These are phyloP conservation scores for Ogataea siamensis DNA, from an alignment of 805 yeast species.

Conservation along the genomic window DNA sequence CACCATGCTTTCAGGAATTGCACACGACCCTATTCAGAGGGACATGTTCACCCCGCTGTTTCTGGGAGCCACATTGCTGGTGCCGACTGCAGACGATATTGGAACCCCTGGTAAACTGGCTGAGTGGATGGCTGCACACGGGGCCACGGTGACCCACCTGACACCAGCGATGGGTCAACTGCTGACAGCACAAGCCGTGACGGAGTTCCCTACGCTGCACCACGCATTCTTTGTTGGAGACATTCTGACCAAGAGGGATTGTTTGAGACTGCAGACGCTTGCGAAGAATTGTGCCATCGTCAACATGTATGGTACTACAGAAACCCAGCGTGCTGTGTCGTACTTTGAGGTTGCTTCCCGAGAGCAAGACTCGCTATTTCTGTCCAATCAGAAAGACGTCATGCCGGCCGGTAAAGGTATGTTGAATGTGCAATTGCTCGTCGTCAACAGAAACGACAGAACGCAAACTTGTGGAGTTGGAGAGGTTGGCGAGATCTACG, in stretches of 20 bases:
- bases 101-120: slow-evolving; percentile 98
- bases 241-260: slow-evolving; percentile 94
- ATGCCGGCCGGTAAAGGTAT: slow-evolving; percentile 99
- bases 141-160: slow-evolving; percentile 94
- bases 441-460: slow-evolving; percentile 86
- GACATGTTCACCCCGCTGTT: slow-evolving; percentile 98
- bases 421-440: slow-evolving; percentile 90
- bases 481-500: slow-evolving; percentile 97
- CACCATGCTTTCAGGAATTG: slow-evolving; percentile 98
- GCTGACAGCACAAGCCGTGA: slow-evolving; percentile 90
- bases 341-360: slow-evolving; percentile 84
- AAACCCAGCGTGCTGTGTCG: slow-evolving; percentile 97
- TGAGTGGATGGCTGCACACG: slow-evolving; percentile 91
- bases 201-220: slow-evolving; percentile 79
- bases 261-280: slow-evolving; percentile 84
- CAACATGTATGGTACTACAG: slow-evolving; percentile 99
- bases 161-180: slow-evolving; percentile 99
- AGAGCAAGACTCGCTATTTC: slow-evolving; percentile 62
- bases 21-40: slow-evolving; percentile 99
- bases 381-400: slow-evolving; percentile 84
- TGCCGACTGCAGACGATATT: slow-evolving; percentile 95
- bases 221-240: slow-evolving; percentile 99
- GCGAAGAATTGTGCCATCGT: slow-evolving; percentile 89
- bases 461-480: slow-evolving; percentile 96
- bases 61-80: slow-evolving; percentile 87